Evolutionary conservation across 768 basidiomycete species (phyloP), one percentile per base, ranked within the genome.

Genomic region (Cyclocybe aegerita): DNA sequence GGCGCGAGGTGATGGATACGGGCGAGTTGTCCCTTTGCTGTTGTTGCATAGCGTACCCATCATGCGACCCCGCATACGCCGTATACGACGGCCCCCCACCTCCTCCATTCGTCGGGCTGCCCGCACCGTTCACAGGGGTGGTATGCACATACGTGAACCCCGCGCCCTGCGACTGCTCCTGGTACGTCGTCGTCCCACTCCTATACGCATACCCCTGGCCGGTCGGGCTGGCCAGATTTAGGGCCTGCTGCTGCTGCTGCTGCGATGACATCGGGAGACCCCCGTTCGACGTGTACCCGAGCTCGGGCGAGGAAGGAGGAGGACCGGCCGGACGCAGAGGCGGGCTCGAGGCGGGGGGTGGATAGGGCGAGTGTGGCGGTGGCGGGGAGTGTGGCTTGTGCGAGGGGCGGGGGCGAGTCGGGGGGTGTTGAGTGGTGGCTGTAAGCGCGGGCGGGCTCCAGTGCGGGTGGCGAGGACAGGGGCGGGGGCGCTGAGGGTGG

Each of bases 371-470:
- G 41, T 1, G 43, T 73, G 52, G 69, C 66, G 9, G 75, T 70
- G 1, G 73, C 70, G 0, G 76, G 75, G 0, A 78, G 65, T 0
- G 76, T 78, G 0, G 83, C 81, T 11, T 76, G 79, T 0, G 76
- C 75, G 35, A 84, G 70, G 0, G 78, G 69, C 0, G 81, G 82
- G 0, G 82, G 80, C 0, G 83, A 81, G 39, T 82, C 76, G 0
- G 81, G 81, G 0, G 81, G 77, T 0, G 77, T 69, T 2, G 67
- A 66, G 42, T 70, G 65, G 37, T 68, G 67, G 36, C 50, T 52
- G 40, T 72, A 74, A 0, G 70, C 35, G 5, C 72, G 61, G 3
- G 77, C 76, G 0, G 68, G 75, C 52, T 76, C 80, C 17, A 81
- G 54, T 7, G 79, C 68, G 4, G 77, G 80, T 0, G 80, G 72